Conservation (phyloP, 306 rosid species). For the Quercus alba region DNA sequence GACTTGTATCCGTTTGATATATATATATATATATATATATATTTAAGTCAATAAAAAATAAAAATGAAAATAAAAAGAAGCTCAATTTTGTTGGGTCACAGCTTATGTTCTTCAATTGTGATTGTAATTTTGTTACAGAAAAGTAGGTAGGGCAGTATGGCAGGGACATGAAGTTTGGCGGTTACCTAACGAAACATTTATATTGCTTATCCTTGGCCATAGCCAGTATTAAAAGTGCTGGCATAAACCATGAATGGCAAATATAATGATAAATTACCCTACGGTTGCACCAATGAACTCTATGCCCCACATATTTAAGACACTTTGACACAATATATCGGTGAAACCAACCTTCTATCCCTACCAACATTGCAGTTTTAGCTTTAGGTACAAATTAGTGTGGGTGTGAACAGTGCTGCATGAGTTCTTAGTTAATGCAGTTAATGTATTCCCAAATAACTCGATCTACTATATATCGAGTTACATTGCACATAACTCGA, state of each 20-base stretch:
- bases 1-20: too few relatives aligned
- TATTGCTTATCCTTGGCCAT: neutral
- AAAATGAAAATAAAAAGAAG: too few relatives aligned
- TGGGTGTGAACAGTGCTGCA: too few relatives aligned
- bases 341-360: neutral
- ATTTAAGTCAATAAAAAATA: too few relatives aligned
- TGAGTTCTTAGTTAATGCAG: too few relatives aligned
- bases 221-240: too few relatives aligned
- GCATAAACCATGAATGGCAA: too few relatives aligned
- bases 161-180: neutral
- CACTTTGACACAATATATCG: neutral
- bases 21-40: too few relatives aligned
- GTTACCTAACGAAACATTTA: neutral
- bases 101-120: neutral
- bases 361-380: neutral
- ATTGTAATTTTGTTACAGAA: neutral
- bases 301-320: slow-evolving; percentile 11
- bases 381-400: neutral
- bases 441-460: too few relatives aligned
- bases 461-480: too few relatives aligned
- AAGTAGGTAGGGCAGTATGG: neutral
- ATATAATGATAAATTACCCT: neutral
- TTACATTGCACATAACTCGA: too few relatives aligned
- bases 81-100: too few relatives aligned
- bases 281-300: neutral